Base-by-base conservation (phyloP, 148 eudicot genomes). In the Vaccinium myrtillus region DNA sequence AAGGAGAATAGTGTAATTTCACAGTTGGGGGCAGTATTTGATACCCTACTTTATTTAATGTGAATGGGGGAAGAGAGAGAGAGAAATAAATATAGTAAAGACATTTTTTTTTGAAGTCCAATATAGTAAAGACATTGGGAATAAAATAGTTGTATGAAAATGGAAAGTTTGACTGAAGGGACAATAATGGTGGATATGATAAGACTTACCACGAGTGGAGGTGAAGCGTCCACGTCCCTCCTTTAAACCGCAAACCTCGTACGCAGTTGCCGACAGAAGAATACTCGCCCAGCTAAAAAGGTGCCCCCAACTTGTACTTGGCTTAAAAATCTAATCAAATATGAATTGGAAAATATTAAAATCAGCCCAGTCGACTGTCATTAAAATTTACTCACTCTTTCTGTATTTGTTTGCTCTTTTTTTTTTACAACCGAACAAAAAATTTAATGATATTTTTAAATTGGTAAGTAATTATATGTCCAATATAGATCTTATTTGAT, bases 211-310 rank as follows among this genome's bases (percentile, higher is more conserved):
- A 53, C 6, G 84, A 82, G 32, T 54, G 84, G 84, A 71, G 49
- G 73, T 9, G 78, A 53, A 73, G 65, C 65, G 46, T 71, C 84
- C 84, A 82, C 84, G 84, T 82, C 77, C 7, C 50, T n/a, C 19
- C 27, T 8, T 25, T 50, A 23, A 65, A 53, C 46, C 27, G 82
- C 43, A 50, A 82, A 82, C 84, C 84, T 82, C 84, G 84, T 82
- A 71, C 84, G 61, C 84, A 49, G 67, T 67, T 82, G 84, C 77
- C 77, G 84, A 82, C 84, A 82, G 23, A n/a, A 82, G 12, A n/a
- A 21, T 51, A 69, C 53, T 9, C 59, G 23, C 63, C 65, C 84
- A n/a, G n/a, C 8, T 9, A 50, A 69, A 48, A 67, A 19, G 6
- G 63, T 1, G 11, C 8, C 65, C 32, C 46, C 65, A 10, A 5